These are phyloP conservation scores for Adansonia grandidieri DNA, from an alignment of 441 rosid genomes.

Conservation along the genomic window DNA sequence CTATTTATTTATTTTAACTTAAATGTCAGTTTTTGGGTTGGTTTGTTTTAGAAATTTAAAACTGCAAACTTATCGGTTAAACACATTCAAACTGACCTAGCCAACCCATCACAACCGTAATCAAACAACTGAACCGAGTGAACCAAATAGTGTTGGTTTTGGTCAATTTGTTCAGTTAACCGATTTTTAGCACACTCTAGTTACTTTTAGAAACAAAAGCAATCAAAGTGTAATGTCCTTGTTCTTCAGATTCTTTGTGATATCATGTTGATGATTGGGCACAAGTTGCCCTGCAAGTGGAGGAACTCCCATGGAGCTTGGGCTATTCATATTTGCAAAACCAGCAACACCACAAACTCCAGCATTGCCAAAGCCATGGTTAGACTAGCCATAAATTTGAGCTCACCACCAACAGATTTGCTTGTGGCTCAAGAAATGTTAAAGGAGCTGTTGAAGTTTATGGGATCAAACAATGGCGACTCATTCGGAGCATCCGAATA, in stretches of 20 bases:
- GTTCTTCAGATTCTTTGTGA: slow-evolving; percentile 62
- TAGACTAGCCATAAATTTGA: slow-evolving; percentile 54
- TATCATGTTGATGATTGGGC: slow-evolving; percentile 49
- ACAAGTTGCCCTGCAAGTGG: slow-evolving; percentile 55
- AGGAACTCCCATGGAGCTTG: slow-evolving; percentile 65
- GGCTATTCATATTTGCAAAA: slow-evolving; percentile 62
- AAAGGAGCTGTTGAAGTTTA: slow-evolving; percentile 51
- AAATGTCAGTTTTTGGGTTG: too few relatives aligned
- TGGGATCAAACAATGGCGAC: slow-evolving; percentile 40
- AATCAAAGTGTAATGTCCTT: slow-evolving; percentile 14
- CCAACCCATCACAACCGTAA: too few relatives aligned
- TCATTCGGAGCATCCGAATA: slow-evolving; percentile 45
- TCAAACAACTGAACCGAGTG: too few relatives aligned
- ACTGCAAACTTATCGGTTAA: too few relatives aligned
- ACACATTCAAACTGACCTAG: too few relatives aligned
- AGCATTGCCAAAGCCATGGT: slow-evolving; percentile 55
- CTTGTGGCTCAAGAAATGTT: slow-evolving; percentile 52
- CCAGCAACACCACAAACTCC: slow-evolving; percentile 44
- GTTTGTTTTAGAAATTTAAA: too few relatives aligned
- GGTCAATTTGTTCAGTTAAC: too few relatives aligned
- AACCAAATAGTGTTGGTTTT: too few relatives aligned
- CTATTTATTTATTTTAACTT: too few relatives aligned
- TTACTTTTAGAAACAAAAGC: neutral
- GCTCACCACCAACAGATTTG: slow-evolving; percentile 61
- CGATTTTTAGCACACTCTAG: too few relatives aligned